A percentile compares a stretch with the other conserved stretches of the same genome.
Evolutionary conservation across 2,329 filamentous ascomycete species (phyloP).

Genomic region (Pyrenophora graminea): DNA sequence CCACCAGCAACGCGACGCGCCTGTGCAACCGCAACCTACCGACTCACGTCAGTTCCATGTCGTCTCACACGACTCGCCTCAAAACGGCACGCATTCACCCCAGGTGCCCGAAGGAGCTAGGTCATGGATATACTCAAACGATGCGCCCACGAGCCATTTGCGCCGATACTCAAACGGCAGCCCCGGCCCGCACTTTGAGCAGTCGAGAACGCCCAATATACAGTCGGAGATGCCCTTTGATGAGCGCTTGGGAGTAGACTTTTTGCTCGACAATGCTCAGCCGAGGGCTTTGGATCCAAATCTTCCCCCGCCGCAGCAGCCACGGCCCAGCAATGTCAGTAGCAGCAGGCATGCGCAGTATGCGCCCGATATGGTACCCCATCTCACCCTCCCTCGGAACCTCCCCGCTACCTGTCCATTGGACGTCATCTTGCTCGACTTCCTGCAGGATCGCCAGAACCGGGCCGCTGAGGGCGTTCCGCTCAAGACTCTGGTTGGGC

Average conservation of each 20-base stretch:
- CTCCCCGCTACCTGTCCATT: constrained; percentile 73
- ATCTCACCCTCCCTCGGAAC: constrained; percentile 56
- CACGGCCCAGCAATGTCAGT: constrained; percentile 27
- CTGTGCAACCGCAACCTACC: constrained; percentile 17
- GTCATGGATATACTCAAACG: constrained; percentile 38
- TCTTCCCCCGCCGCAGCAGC: constrained; percentile 52
- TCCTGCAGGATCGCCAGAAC: constrained; percentile 70
- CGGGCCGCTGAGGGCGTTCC: constrained; percentile 68
- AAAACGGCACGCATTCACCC: constrained; percentile 36
- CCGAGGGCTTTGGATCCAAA: constrained; percentile 34
- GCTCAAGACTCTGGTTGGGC: constrained; percentile 69
- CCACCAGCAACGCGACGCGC: constrained; percentile 16
- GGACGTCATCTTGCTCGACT: constrained; percentile 79
- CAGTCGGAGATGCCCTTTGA: constrained; percentile 40
- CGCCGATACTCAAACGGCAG: constrained; percentile 44
- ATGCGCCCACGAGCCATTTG: constrained; percentile 41
- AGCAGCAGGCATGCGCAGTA: constrained; percentile 32
- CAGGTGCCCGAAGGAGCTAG: constrained; percentile 27
- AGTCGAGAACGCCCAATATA: constrained; percentile 40
- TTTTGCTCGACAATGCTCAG: constrained; percentile 66
- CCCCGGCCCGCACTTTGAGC: constrained; percentile 48
- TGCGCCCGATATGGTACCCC: constrained; percentile 37
- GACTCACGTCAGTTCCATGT: constrained; percentile 31
- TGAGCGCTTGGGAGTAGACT: constrained; percentile 73
- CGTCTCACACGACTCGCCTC: constrained; percentile 25